Evolutionary conservation across 2,329 filamentous ascomycete genomes (phyloP), one percentile per base, ranked within the genome.

Genomic region (Verticillium dahliae): DNA sequence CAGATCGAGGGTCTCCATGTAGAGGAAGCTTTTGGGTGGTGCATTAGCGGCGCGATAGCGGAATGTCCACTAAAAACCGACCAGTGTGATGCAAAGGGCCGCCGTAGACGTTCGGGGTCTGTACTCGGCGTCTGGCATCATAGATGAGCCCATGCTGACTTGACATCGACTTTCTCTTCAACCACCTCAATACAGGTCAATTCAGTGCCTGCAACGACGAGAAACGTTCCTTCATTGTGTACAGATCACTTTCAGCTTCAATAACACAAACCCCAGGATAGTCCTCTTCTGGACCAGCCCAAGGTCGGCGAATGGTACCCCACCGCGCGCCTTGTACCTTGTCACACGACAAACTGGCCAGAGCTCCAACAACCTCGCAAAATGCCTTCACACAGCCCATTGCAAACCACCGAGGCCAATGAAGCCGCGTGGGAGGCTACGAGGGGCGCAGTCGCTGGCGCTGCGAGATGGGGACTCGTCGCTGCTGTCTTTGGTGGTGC

Each of bases 341-440:
- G n/a, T 50, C 57, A 58, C 57, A 50, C 35, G 35, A 58, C 56
- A 41, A 22, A 35, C 10, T 18, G 11, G 2, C 37, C 38, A 33
- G 15, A 22, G 15, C 55, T 38, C 55, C 22, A 15, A 15, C 33
- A 22, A 57, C 39, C 52, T 31, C 18, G 34, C 62, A 68, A 56
- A 45, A 81, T 85, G 78, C 76, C 75, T 65, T 69, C 76, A 60
- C 81, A 86, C 75, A 85, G 83, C 67, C 81, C 80, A 65, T 76
- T 89, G 69, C 83, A 83, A 59, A 85, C 83, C 66, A 83, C 85
- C 52, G 90, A 94, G 72, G 85, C 88, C 58, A 83, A 84, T 65
- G 80, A 83, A 61, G 90, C 90, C 56, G 86, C 88, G 52, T 89
- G 87, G 85, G 88, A 90, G 69, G 90, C 89, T 39, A 81, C 81